Base-by-base conservation (phyloP, 495 filamentous ascomycete species). In the Lepidopterella palustris region DNA sequence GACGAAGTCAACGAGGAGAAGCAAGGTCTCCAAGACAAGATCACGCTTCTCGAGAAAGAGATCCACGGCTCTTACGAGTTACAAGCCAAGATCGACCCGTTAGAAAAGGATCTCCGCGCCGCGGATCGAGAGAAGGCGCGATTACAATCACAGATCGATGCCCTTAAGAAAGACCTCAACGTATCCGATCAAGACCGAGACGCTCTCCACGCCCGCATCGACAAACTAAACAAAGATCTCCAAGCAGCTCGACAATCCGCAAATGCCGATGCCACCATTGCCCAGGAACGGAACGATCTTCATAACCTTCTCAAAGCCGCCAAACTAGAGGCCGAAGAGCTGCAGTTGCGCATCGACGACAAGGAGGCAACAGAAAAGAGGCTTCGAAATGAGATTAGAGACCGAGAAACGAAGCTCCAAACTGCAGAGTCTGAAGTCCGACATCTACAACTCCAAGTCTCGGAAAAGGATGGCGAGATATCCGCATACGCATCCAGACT, bases 251-350 rank as follows among this genome's bases (percentile, higher is more conserved):
- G 71, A 35, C 66, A 68, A 29, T 48, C 57, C 24, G 55, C 64
- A 10, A 62, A 53, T 20, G 5, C 23, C 3, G 73, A 76, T 53
- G 61, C 63, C 20, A 73, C 73, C 0, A 75, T 78, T 45, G 78
- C 81, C 20, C 80, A 84, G 60, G 85, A 87, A 61, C 82, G 84
- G 32, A 77, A 76, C 54, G 85, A 87, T 57, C 76, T 88, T 11
- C 84, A 87, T 58, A 81, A 85, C 48, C 72, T 83, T 28, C 78
- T 88, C 50, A 86, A 84, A 65, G 76, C 77, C 20, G 80, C 85
- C n/a, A 87, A 84, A 45, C 74, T 86, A 1, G 82, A 86, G 61
- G 80, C 82, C 18, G 85, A 88, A 66, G 75, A 86, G 13, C 72
- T 87, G 13, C 77, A 81, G 35, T 68, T 82, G n/a, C 79, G 35